These are phyloP conservation scores for Pythium guiyangense DNA, from an alignment of 352 stramenopile species.

Conservation along the genomic window DNA sequence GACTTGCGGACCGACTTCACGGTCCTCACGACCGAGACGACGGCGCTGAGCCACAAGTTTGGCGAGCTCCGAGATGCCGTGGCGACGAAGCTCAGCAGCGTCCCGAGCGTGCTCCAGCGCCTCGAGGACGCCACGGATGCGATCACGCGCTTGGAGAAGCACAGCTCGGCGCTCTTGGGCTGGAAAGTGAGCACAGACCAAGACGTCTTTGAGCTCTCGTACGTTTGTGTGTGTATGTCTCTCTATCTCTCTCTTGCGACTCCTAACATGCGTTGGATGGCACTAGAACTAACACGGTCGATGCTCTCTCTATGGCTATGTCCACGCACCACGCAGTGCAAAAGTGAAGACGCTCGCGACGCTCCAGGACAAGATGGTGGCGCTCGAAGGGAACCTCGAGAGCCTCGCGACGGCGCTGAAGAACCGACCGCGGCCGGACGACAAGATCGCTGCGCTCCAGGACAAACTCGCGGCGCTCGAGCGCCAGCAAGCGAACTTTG, in stretches of 20 bases:
- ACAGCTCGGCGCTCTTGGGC: slow-evolving; percentile 54
- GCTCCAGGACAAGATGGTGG: slow-evolving; percentile 48
- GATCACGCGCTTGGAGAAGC: slow-evolving; percentile 66
- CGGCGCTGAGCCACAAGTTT: slow-evolving; percentile 34
- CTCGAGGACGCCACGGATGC: slow-evolving; percentile 43
- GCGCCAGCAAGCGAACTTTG: slow-evolving; percentile 39
- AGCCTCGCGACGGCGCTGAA: slow-evolving; percentile 30
- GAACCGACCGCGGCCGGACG: slow-evolving; percentile 45
- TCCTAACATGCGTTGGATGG: no score
- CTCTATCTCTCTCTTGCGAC: background rate
- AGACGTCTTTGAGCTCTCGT: slow-evolving; percentile 49
- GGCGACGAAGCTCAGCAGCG: slow-evolving; percentile 23
- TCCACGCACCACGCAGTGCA: slow-evolving; percentile 6
- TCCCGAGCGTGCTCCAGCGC: slow-evolving; percentile 22
- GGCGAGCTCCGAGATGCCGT: slow-evolving; percentile 44
- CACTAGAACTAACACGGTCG: background rate
- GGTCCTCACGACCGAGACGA: slow-evolving; percentile 39
- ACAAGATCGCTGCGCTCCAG: slow-evolving; percentile 51
- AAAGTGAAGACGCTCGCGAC: slow-evolving; percentile 53
- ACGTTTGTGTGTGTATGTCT: no score
- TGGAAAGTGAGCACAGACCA: slow-evolving; percentile 63
- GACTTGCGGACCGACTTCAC: slow-evolving; percentile 60
- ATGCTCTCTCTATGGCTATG: background rate
- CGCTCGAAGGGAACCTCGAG: slow-evolving; percentile 59
- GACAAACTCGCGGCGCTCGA: slow-evolving; percentile 49